These are phyloP conservation scores for Ogataea saltuana DNA, from an alignment of 805 yeast species.

Conservation along the genomic window DNA sequence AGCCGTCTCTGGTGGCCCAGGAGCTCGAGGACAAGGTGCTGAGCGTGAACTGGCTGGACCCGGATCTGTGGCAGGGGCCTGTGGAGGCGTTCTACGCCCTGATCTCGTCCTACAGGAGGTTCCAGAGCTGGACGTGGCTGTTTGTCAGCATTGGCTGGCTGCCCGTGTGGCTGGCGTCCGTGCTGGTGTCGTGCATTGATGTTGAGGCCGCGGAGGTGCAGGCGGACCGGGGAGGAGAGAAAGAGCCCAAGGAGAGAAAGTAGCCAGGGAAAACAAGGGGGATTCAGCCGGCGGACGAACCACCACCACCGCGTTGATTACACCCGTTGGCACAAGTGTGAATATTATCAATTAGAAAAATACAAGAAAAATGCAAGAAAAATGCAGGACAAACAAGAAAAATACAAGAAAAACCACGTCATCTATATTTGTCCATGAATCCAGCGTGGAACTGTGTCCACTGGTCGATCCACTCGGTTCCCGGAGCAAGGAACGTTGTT, in stretches of 20 bases:
- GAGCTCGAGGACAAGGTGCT: conserved; percentile 23
- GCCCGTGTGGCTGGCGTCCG: conserved; percentile 66
- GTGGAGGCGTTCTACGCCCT: conserved; percentile 51
- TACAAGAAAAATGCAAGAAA: too few species aligned
- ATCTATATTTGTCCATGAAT: conserved; percentile 62
- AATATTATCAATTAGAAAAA: too few species aligned
- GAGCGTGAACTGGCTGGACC: conserved; percentile 15
- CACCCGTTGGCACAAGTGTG: too few species aligned
- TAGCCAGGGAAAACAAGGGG: too few species aligned
- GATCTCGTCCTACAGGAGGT: conserved; percentile 61
- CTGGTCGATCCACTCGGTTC: conserved; percentile 78
- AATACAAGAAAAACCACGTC: too few species aligned
- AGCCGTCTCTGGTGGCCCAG: conserved; percentile 16
- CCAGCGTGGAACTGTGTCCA: conserved; percentile 79
- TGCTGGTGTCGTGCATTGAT: conserved; percentile 28
- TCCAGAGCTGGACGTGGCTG: conserved; percentile 87
- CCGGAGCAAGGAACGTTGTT: conserved; percentile 97
- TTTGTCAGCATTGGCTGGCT: conserved; percentile 74
- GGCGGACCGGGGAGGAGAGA: not conserved
- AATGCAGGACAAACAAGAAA: not conserved
- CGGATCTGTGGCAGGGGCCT: conserved; percentile 33
- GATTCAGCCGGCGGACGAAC: too few species aligned
- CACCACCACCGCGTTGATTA: too few species aligned
- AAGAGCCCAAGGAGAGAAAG: conserved; percentile 6
- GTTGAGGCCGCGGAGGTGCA: conserved; percentile 16